A percentile compares a stretch with the other conserved stretches of the same genome.
Evolutionary conservation across 352 stramenopile species (phyloP).

Genomic region (Albugo candida): DNA sequence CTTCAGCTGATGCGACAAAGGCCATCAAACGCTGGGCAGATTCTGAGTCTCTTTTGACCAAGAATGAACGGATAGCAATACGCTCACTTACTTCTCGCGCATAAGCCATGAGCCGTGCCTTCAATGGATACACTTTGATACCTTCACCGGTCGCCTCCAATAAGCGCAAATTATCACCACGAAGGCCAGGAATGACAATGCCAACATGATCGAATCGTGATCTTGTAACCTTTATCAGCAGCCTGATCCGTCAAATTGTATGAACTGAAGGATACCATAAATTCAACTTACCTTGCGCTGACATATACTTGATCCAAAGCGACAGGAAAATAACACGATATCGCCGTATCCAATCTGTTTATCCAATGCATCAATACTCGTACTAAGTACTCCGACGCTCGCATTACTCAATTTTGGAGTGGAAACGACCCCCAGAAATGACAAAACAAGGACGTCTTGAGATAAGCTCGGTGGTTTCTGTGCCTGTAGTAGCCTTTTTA

Average conservation of each 20-base stretch:
- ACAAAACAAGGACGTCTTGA: slow-evolving; percentile 45
- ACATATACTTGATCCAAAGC: slow-evolving; percentile 53
- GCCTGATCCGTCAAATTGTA: neutral
- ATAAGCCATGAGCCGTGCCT: slow-evolving; percentile 58
- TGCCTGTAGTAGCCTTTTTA: slow-evolving; percentile 27
- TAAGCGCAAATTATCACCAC: slow-evolving; percentile 19
- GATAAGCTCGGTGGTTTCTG: slow-evolving; percentile 12
- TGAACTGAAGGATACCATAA: neutral
- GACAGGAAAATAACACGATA: slow-evolving; percentile 64
- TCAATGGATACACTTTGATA: slow-evolving; percentile 64
- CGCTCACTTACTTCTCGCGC: slow-evolving; percentile 55
- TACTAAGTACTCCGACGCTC: slow-evolving; percentile 20
- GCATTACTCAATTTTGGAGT: slow-evolving; percentile 36
- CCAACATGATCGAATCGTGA: slow-evolving; percentile 66
- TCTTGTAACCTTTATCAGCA: slow-evolving; percentile 26
- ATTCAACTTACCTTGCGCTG: slow-evolving; percentile 37
- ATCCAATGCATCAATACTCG: slow-evolving; percentile 59
- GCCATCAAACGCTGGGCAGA: slow-evolving; percentile 18
- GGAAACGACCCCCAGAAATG: slow-evolving; percentile 41
- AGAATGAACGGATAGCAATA: slow-evolving; percentile 51
- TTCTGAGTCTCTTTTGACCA: slow-evolving; percentile 19
- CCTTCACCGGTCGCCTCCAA: slow-evolving; percentile 63
- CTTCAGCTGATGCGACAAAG: slow-evolving; percentile 51
- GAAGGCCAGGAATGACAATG: slow-evolving; percentile 50
- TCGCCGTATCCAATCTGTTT: slow-evolving; percentile 45